phyloP scores from a whole-genome alignment of 257 asterid genomes.

The Solanum chmielewskii region DNA sequence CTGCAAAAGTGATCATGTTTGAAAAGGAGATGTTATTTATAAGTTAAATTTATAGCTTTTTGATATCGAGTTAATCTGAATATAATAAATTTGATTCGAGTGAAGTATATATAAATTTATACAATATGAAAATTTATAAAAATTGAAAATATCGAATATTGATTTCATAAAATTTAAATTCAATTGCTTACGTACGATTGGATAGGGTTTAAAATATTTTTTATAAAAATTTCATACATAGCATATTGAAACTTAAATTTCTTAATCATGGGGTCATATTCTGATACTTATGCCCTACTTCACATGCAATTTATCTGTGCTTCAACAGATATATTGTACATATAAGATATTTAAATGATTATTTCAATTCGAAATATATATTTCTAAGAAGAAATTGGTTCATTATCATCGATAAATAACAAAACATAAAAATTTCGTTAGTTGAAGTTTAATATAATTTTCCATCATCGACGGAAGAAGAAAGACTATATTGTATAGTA shows the following conservation, averaged over 20 bases:
- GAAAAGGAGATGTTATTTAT: not conserved
- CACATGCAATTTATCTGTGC: not conserved
- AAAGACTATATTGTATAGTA: too few species aligned
- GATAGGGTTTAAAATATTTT: not conserved
- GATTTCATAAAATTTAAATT: not conserved
- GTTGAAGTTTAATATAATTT: not conserved
- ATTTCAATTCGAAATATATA: not conserved
- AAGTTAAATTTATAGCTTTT: not conserved
- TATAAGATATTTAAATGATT: too few species aligned
- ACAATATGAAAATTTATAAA: too few species aligned
- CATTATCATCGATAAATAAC: not conserved
- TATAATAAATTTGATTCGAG: accelerated
- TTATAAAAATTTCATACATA: too few species aligned
- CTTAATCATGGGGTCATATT: not conserved
- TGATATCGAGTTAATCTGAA: accelerated
- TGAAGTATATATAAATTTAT: too few species aligned
- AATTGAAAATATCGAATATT: accelerated
- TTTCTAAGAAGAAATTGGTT: too few species aligned
- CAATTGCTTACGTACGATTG: not conserved
- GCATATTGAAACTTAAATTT: not conserved
- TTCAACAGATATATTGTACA: not conserved
- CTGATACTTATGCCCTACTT: not conserved
- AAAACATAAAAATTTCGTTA: too few species aligned
- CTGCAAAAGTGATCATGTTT: not conserved
- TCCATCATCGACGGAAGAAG: not conserved